These are phyloP conservation scores for Fusarium praegraminearum DNA, from an alignment of 2,329 filamentous ascomycete species.

Conservation along the genomic window DNA sequence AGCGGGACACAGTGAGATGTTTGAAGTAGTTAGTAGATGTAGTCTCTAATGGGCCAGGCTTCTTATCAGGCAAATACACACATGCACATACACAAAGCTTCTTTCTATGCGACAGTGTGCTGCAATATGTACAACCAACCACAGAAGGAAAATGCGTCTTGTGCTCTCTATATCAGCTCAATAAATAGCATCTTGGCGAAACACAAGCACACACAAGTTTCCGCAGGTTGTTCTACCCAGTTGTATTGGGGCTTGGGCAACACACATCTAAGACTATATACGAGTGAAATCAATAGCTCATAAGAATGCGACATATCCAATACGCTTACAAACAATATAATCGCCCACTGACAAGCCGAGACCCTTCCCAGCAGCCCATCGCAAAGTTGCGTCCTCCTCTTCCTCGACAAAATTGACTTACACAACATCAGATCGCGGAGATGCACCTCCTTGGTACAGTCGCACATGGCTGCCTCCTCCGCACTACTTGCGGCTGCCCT, in stretches of 20 bases:
- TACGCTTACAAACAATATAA: constrained; percentile 27
- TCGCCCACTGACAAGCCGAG: constrained; percentile 6
- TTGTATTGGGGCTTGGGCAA: constrained; percentile 1
- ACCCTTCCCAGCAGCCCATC: constrained; percentile 10
- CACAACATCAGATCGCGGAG: constrained; percentile 22
- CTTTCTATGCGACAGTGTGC: constrained; percentile 5
- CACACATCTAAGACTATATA: constrained; percentile 9
- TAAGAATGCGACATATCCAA: constrained; percentile 21
- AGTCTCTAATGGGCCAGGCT: not conserved
- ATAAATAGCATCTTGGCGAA: constrained; percentile 26
- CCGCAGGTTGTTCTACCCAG: constrained; percentile 12
- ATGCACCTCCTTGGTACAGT: constrained; percentile 22
- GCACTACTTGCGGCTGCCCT: constrained; percentile 57
- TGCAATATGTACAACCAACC: constrained; percentile 31
- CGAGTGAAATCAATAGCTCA: not conserved
- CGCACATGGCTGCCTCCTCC: constrained; percentile 25
- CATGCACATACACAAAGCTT: constrained; percentile 2
- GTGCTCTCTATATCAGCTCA: constrained; percentile 23
- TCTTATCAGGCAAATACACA: not conserved
- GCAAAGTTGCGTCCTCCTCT: constrained; percentile 8
- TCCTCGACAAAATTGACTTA: constrained; percentile 8
- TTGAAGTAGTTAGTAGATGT: not conserved
- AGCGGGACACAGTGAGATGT: not conserved
- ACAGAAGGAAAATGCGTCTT: constrained; percentile 8
- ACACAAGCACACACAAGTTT: constrained; percentile 20